phyloP scores from a whole-genome alignment of 2,329 filamentous ascomycete species.

The Sporothrix brunneoviolacea region DNA sequence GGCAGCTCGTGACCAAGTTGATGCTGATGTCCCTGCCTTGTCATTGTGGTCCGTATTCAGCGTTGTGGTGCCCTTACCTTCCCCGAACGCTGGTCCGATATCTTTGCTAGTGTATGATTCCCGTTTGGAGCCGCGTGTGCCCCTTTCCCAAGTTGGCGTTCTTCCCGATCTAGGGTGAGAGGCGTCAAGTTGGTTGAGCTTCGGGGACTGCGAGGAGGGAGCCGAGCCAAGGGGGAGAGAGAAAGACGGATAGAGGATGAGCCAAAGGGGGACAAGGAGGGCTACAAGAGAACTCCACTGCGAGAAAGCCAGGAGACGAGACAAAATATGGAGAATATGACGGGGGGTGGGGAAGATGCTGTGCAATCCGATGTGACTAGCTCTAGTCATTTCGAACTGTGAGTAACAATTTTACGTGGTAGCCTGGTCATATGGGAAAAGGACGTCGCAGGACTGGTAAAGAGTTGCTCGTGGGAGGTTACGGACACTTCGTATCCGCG shows the following conservation, averaged over 20 bases:
- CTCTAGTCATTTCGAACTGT: neutral
- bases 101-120: neutral
- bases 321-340: neutral
- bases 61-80: neutral
- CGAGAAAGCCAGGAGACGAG: neutral
- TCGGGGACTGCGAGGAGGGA: neutral
- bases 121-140: neutral
- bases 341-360: neutral
- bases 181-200: neutral
- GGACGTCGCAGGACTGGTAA: neutral
- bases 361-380: neutral
- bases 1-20: neutral
- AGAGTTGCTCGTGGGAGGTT: neutral
- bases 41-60: neutral
- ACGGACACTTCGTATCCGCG: neutral
- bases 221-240: neutral
- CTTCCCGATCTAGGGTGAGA: constrained; percentile 6
- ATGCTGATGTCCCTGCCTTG: neutral
- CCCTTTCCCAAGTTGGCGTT: constrained; percentile 7
- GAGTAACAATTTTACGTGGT: neutral
- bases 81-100: neutral
- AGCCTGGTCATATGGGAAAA: neutral
- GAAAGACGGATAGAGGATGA: neutral
- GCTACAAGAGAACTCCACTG: neutral
- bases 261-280: neutral